phyloP scores from a whole-genome alignment of 2,329 filamentous ascomycete species.

The Apiospora malaysiana region DNA sequence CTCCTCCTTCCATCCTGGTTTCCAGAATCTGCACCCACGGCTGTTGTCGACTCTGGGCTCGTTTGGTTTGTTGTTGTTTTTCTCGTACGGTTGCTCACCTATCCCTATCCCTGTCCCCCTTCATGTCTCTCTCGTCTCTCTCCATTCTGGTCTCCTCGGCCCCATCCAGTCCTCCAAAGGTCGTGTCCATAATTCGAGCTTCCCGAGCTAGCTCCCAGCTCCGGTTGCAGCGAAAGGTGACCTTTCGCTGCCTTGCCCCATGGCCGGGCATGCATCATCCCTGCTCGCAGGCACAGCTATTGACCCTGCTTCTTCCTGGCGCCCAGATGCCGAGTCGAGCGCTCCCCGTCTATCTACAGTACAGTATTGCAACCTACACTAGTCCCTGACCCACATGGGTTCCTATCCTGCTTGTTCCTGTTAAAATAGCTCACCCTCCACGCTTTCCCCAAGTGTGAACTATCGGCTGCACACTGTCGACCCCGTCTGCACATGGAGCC shows the following conservation, averaged over 20 bases:
- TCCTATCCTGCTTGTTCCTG: conserved; percentile 9
- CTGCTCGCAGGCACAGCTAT: not conserved
- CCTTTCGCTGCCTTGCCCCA: conserved; percentile 9
- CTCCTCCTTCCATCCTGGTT: conserved; percentile 1
- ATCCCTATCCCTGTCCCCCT: not conserved
- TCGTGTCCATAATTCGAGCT: conserved; percentile 16
- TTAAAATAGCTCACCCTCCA: conserved; percentile 16
- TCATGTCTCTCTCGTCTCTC: not conserved
- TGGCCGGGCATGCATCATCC: conserved; percentile 3
- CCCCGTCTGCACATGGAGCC: not conserved
- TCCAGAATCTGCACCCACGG: conserved; percentile 7
- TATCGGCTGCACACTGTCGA: conserved; percentile 6
- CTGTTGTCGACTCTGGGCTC: not conserved
- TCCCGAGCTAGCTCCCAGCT: conserved; percentile 16
- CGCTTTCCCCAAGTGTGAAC: conserved; percentile 6
- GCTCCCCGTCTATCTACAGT: conserved; percentile 8
- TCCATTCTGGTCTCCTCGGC: conserved; percentile 4
- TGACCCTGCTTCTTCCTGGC: not conserved
- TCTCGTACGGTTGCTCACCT: not conserved
- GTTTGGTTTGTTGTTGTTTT: conserved; percentile 1
- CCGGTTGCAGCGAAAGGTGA: conserved; percentile 3
- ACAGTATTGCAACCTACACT: conserved; percentile 13
- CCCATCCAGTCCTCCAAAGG: not conserved
- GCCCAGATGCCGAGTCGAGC: conserved; percentile 14
- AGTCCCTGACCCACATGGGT: not conserved